Evolutionary conservation across 2,329 filamentous ascomycete species (phyloP), one percentile per base, ranked within the genome.

Genomic region (Fusarium cicatricum): DNA sequence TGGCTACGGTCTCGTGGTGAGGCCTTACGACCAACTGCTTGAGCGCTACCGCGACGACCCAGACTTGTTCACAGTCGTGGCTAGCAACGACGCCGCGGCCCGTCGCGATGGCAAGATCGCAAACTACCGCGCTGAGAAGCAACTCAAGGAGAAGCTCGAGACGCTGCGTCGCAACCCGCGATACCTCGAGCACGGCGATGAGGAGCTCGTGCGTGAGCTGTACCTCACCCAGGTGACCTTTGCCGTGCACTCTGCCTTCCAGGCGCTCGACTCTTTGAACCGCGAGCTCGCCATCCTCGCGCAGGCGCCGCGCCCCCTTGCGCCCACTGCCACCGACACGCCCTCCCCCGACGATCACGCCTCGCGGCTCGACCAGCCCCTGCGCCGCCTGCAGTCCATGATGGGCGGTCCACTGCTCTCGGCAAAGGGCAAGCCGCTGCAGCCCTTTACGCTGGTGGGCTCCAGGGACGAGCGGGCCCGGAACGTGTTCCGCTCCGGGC

Each of bases 371-470:
- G 94, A 98, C 71, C 75, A 79, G 39, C 82, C 85, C 7, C 71
- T 88, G 34, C 79, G 78, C 31, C 81, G 82, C 48, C 73, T 86
- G 11, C 69, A 78, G 71, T 67, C 79, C 62, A 75, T 66, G 70
- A 80, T 58, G 75, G 85, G 69, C 75, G 91, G 91, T 0, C 91
- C 94, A 0, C 80, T 98, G 16, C 80, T 99, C 19, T 90, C 87
- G 60, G 83, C 81, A 58, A 82, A 88, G 52, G 95, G 95, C 38
- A 95, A 91, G 71, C 95, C 95, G 12, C 80, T 98, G 65, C 87
- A 93, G 66, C 94, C 94, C 1, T 98, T 99, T 70, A 97, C 92
- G 1, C 81, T 99, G 17, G 81, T 96, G 5, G 88, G 89, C 55
- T 89, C 83, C 63, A 85, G 95, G 32, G 86, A 91, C 58, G 88